Evolutionary conservation across 257 asterid species (phyloP).

Genomic region (Lantana camara): DNA sequence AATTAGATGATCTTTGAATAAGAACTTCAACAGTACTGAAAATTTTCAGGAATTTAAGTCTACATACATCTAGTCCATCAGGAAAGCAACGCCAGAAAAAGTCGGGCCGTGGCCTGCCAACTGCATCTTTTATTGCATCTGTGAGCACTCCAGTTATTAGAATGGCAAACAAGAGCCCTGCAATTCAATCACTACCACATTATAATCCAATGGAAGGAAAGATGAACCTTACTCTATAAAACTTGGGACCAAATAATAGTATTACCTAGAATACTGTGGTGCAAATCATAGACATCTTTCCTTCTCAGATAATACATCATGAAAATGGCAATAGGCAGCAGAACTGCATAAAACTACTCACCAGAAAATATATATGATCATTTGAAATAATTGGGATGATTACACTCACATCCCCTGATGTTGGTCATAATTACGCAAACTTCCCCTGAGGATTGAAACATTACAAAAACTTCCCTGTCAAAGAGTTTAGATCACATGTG

Average conservation of each 20-base stretch:
- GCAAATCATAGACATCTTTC: slow-evolving; percentile 79
- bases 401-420: no score
- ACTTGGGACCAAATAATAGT: background rate
- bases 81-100: slow-evolving; percentile 97
- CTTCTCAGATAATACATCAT: slow-evolving; percentile 66
- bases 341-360: slow-evolving; percentile 65
- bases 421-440: no score
- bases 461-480: no score
- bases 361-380: slow-evolving; percentile 11
- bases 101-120: slow-evolving; percentile 86
- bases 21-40: no score
- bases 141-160: slow-evolving; percentile 81
- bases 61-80: slow-evolving; percentile 66
- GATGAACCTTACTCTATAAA: no score
- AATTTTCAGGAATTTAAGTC: slow-evolving; percentile 1
- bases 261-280: slow-evolving; percentile 72
- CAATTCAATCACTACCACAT: slow-evolving; percentile 27
- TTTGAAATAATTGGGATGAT: background rate
- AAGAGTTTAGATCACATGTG: no score
- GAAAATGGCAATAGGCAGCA: slow-evolving; percentile 71
- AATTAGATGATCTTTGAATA: background rate
- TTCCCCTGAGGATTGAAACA: no score
- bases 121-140: slow-evolving; percentile 79
- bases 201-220: slow-evolving; percentile 16
- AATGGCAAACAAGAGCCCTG: slow-evolving; percentile 74